These are phyloP conservation scores for Aspergillus bombycis DNA, from an alignment of 2,329 filamentous ascomycete genomes.

Conservation along the genomic window DNA sequence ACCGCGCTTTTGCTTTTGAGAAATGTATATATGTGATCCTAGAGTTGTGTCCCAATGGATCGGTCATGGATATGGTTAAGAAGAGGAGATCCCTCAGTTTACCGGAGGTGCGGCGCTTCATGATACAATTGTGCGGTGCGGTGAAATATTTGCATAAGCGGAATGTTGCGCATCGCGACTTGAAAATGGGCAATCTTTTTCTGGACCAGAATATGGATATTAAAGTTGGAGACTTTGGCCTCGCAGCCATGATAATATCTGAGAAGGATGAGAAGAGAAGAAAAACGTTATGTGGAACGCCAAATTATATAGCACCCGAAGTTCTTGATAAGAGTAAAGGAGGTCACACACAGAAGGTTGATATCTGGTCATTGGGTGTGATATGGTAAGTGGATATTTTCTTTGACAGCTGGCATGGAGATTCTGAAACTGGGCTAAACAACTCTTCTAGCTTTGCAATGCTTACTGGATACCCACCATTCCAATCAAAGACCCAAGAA, in stretches of 20 bases:
- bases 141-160: constrained; percentile 98
- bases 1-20: constrained; percentile 88
- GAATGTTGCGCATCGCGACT: constrained; percentile 92
- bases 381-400: constrained; percentile 70
- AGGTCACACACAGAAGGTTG: constrained; percentile 96
- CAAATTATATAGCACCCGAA: constrained; percentile 97
- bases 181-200: constrained; percentile 99
- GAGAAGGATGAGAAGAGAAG: constrained; percentile 84
- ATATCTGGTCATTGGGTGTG: constrained; percentile 97
- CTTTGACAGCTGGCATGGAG: background rate
- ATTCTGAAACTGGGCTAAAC: constrained; percentile 19
- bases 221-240: constrained; percentile 95
- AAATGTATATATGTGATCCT: constrained; percentile 91
- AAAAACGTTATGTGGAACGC: constrained; percentile 93
- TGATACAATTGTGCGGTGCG: constrained; percentile 91
- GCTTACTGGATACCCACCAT: constrained; percentile 93
- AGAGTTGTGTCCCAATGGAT: constrained; percentile 93
- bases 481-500: constrained; percentile 72
- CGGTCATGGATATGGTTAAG: constrained; percentile 97
- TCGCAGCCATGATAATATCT: constrained; percentile 88
- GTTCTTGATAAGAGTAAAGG: constrained; percentile 92
- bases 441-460: constrained; percentile 74
- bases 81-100: constrained; percentile 87
- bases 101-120: constrained; percentile 90
- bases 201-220: constrained; percentile 94